A percentile compares a stretch with the other conserved stretches of the same genome.
Evolutionary conservation across 2,329 filamentous ascomycete species (phyloP).

Genomic region (Neopestalotiopsis sp.): DNA sequence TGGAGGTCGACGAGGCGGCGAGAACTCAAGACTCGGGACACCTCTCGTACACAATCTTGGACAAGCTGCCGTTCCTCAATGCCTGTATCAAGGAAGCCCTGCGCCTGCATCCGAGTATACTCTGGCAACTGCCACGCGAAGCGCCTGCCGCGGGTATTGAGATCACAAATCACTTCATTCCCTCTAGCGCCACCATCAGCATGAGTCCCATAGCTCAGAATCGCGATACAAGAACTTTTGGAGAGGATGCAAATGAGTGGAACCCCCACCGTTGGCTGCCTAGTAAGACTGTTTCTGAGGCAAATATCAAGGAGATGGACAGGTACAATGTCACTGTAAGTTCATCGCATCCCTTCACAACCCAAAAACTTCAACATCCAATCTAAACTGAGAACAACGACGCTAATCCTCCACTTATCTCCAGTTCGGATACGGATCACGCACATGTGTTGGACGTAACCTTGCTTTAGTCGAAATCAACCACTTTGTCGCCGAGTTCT

Average conservation of each 20-base stretch:
- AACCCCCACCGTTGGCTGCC: neutral
- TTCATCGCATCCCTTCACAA: neutral
- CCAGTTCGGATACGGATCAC: conserved; percentile 2
- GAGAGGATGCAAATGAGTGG: neutral
- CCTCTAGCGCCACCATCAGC: neutral
- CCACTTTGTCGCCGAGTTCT: conserved; percentile 1
- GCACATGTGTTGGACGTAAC: neutral
- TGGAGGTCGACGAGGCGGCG: neutral
- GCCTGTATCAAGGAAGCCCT: conserved; percentile 4
- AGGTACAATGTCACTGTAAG: neutral
- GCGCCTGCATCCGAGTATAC: neutral
- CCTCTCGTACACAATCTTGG: neutral
- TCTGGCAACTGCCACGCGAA: conserved; percentile 1
- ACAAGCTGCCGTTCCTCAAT: neutral
- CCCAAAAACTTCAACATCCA: no score
- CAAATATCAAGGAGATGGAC: conserved; percentile 2
- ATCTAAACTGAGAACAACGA: neutral
- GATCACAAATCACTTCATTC: neutral
- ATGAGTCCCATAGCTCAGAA: conserved; percentile 4
- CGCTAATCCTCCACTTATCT: neutral
- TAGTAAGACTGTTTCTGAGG: neutral
- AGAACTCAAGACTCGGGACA: neutral
- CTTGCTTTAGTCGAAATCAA: conserved; percentile 1
- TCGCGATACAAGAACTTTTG: neutral
- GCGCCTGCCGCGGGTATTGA: neutral